These are phyloP conservation scores for Tricholoma hemisulphureum DNA, from an alignment of 768 basidiomycete genomes.

Conservation along the genomic window DNA sequence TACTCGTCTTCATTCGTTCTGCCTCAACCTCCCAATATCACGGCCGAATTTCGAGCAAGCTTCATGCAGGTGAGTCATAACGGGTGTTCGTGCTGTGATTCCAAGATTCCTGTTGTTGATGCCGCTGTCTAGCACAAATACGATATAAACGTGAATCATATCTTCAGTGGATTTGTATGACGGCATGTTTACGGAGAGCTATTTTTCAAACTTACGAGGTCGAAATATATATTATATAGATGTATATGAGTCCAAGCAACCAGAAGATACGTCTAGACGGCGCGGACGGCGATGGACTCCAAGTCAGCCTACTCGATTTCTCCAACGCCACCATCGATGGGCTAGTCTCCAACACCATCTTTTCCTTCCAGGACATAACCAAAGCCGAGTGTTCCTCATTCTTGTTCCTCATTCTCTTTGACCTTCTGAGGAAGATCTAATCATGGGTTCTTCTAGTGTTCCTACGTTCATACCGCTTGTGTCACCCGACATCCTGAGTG, in stretches of 20 bases:
- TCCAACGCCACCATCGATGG: conserved; percentile 25
- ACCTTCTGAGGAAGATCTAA: neutral
- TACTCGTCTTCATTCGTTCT: conserved; percentile 16
- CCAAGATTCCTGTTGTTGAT: neutral
- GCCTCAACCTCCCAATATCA: conserved; percentile 16
- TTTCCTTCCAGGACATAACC: conserved; percentile 19
- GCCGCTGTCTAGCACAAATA: conserved; percentile 13
- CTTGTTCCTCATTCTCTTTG: conserved; percentile 17
- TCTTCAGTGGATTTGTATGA: conserved; percentile 15
- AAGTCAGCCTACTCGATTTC: conserved; percentile 27
- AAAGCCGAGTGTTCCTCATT: conserved; percentile 22
- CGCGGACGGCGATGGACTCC: conserved; percentile 20
- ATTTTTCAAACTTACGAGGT: conserved; percentile 1
- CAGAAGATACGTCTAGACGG: conserved; percentile 26
- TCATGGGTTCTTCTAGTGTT: conserved; percentile 4
- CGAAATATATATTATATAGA: conserved; percentile 13
- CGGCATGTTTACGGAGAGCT: neutral
- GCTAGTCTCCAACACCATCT: conserved; percentile 24
- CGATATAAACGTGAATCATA: conserved; percentile 12
- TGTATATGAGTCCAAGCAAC: conserved; percentile 28
- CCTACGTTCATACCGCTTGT: conserved; percentile 25
- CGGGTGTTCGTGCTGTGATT: neutral
- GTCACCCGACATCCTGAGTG: conserved; percentile 21
- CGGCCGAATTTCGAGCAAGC: conserved; percentile 15
- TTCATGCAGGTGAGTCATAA: conserved; percentile 16